Conservation (phyloP, 371 early-diverging fungal species). For the Circinella umbellata region DNA sequence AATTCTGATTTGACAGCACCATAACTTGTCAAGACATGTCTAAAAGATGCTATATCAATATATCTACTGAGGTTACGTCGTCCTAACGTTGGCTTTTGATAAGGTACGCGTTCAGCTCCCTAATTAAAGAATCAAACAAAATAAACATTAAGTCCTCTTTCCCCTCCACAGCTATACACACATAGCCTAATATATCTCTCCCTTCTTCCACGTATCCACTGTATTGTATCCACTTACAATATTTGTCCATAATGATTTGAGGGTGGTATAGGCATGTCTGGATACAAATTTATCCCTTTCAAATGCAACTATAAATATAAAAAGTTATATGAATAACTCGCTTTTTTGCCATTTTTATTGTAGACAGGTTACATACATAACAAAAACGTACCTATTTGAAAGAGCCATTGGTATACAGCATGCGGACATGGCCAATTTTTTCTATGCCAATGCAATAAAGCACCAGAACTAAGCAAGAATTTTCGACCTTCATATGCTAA, state of each 20-base stretch:
- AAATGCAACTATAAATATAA: constrained; percentile 28
- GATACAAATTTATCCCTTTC: constrained; percentile 32
- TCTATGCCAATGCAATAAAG: constrained; percentile 35
- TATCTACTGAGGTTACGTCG: constrained; percentile 16
- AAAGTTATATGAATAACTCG: no score
- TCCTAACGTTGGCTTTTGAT: background rate
- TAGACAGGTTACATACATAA: no score
- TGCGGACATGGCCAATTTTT: constrained; percentile 44
- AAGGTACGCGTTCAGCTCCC: constrained; percentile 14
- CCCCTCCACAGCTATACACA: background rate
- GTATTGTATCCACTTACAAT: constrained; percentile 18
- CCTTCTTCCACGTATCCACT: background rate
- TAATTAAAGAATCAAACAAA: background rate
- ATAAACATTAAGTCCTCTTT: background rate
- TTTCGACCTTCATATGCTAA: constrained; percentile 29
- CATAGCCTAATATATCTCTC: background rate
- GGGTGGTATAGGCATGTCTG: constrained; percentile 34
- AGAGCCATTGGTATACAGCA: constrained; percentile 47
- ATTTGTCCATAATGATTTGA: constrained; percentile 33
- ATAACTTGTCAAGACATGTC: constrained; percentile 18
- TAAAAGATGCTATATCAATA: constrained; percentile 18
- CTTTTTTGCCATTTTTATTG: no score
- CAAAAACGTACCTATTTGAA: constrained; percentile 34
- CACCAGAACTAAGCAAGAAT: constrained; percentile 32
- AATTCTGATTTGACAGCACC: constrained; percentile 22